Conservation (phyloP, 169 alveolate genomes). For the Plasmodium yoelii region DNA sequence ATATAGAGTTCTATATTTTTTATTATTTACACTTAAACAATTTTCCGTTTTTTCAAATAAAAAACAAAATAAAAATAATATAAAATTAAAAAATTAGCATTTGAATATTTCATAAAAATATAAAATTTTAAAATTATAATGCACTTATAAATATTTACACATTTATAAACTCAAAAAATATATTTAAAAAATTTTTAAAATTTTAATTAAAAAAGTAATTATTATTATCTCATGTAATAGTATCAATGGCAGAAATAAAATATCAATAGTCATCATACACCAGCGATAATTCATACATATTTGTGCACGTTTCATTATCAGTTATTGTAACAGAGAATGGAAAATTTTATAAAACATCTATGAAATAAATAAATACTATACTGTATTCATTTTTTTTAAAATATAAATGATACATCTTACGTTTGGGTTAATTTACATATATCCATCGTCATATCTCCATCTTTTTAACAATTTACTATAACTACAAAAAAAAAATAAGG, state of each 20-base stretch:
- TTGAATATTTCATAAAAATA: slow-evolving; percentile 36
- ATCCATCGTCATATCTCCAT: slow-evolving; percentile 77
- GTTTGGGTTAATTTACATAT: slow-evolving; percentile 5
- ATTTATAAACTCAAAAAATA: not conserved
- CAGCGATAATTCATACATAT: too few relatives aligned
- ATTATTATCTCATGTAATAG: not conserved
- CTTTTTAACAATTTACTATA: slow-evolving; percentile 67
- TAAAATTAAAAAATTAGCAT: slow-evolving; percentile 40
- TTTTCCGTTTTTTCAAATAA: slow-evolving; percentile 48
- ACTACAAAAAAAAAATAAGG: slow-evolving; percentile 26
- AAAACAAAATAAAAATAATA: too few relatives aligned
- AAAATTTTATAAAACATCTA: slow-evolving; percentile 53
- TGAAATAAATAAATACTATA: not conserved
- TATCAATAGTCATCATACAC: too few relatives aligned
- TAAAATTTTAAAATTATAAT: slow-evolving; percentile 48
- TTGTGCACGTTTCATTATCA: slow-evolving; percentile 12
- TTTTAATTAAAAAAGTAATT: not conserved
- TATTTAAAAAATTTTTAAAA: not conserved
- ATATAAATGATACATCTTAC: too few relatives aligned
- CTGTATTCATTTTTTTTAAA: too few relatives aligned
- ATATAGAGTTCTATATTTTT: slow-evolving; percentile 24
- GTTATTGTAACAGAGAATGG: slow-evolving; percentile 30
- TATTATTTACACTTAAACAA: slow-evolving; percentile 28
- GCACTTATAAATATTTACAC: slow-evolving; percentile 3
- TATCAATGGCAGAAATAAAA: slow-evolving; percentile 13